A percentile compares a stretch with the other conserved stretches of the same genome.
Conservation (phyloP, 2,329 filamentous ascomycete genomes). For the Phoma sp. region DNA sequence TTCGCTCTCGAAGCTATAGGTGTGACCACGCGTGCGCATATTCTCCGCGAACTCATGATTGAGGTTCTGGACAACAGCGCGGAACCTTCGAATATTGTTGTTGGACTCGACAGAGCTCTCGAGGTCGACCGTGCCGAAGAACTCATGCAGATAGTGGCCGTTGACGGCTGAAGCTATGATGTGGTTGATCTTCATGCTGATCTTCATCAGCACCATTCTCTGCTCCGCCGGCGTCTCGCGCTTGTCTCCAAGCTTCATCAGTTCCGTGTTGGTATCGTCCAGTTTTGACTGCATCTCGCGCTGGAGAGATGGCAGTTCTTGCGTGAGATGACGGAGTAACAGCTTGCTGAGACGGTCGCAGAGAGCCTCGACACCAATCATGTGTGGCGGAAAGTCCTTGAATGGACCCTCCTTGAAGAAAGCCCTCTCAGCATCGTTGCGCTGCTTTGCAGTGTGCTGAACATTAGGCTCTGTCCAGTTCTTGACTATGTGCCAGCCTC, state of each 20-base stretch:
- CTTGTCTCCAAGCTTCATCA: constrained; percentile 59
- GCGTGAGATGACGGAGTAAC: constrained; percentile 48
- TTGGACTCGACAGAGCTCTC: no score
- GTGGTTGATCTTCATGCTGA: constrained; percentile 58
- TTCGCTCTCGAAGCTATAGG: no score
- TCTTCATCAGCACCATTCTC: constrained; percentile 54
- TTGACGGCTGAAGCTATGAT: no score
- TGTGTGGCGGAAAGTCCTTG: constrained; percentile 30
- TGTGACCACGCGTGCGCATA: no score
- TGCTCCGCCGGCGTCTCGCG: constrained; percentile 58
- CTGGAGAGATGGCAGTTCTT: constrained; percentile 45
- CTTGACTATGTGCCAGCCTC: constrained; percentile 63
- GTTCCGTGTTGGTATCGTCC: no score
- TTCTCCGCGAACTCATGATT: no score
- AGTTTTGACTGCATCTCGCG: constrained; percentile 40
- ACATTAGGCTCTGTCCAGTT: constrained; percentile 53
- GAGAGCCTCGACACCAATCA: constrained; percentile 58
- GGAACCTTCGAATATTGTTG: no score
- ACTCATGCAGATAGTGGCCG: no score
- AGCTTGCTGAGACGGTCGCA: constrained; percentile 59
- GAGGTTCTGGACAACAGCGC: no score
- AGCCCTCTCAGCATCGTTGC: constrained; percentile 45
- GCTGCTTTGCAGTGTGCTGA: constrained; percentile 46
- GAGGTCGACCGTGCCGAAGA: no score
- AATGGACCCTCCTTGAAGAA: constrained; percentile 45